Percentiles rank a stretch among this genome's conserved stretches.
Conservation (phyloP, 306 rosid species). For the Vigna radiata region DNA sequence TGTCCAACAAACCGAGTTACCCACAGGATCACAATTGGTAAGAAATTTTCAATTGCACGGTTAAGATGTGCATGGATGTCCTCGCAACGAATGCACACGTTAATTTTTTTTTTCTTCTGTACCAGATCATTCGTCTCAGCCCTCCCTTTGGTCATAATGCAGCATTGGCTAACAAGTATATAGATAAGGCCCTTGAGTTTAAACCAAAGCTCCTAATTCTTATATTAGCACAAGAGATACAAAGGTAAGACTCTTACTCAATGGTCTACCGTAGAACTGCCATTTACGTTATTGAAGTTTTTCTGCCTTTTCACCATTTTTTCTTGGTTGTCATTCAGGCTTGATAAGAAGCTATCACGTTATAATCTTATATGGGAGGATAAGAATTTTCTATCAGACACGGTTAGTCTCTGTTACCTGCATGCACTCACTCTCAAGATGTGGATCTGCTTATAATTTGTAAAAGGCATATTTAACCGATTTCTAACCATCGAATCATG, state of each 20-base stretch:
- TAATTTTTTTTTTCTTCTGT: slow-evolving; percentile 25
- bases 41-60: slow-evolving; percentile 36
- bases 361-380: slow-evolving; percentile 87
- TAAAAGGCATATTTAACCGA: not conserved
- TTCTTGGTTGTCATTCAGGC: slow-evolving; percentile 55
- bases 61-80: slow-evolving; percentile 16
- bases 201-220: slow-evolving; percentile 75
- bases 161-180: slow-evolving; percentile 58
- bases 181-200: slow-evolving; percentile 74
- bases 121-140: slow-evolving; percentile 75
- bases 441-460: not conserved
- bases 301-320: slow-evolving; percentile 32
- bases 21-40: slow-evolving; percentile 65
- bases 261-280: not conserved
- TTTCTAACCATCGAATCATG: not conserved
- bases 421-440: not conserved
- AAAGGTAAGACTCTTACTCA: slow-evolving; percentile 48
- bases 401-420: slow-evolving; percentile 42
- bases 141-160: slow-evolving; percentile 74
- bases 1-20: slow-evolving; percentile 65
- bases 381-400: slow-evolving; percentile 52
- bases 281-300: not conserved
- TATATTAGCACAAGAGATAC: slow-evolving; percentile 62
- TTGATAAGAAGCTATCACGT: slow-evolving; percentile 48
- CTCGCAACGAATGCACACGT: not conserved